Conservation (phyloP, 23 red algal genomes). For the Pyropia yezoensis region DNA sequence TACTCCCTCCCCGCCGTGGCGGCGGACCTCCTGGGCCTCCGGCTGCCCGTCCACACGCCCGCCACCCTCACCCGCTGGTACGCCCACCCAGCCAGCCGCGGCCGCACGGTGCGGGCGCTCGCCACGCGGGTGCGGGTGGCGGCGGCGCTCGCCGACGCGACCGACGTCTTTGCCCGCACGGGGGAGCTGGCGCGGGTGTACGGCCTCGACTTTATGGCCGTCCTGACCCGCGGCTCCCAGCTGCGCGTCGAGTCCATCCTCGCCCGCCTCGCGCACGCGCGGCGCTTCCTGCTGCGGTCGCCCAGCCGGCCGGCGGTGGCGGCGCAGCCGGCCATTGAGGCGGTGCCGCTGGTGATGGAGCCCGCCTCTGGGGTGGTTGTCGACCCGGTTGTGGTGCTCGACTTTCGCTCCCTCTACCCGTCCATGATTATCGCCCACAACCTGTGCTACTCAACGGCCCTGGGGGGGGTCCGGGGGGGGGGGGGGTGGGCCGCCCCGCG, state of each 20-base stretch:
- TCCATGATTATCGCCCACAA: conserved; percentile 99
- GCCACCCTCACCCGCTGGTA: conserved; percentile 46
- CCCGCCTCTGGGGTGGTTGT: conserved; percentile 52
- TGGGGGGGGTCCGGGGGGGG: conserved; percentile 55
- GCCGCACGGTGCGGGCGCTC: conserved; percentile 29
- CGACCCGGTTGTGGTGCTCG: conserved; percentile 83
- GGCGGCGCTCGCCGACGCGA: conserved; percentile 47
- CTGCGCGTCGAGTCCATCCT: conserved; percentile 91
- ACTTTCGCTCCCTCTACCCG: conserved; percentile 97
- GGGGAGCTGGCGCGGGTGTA: conserved; percentile 88
- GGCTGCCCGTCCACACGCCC: conserved; percentile 42
- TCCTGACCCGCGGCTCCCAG: conserved; percentile 85
- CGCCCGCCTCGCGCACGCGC: conserved; percentile 48
- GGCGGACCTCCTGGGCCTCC: conserved; percentile 56
- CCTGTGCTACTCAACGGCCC: conserved; percentile 87
- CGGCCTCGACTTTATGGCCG: conserved; percentile 90
- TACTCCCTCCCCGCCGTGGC: conserved; percentile 61
- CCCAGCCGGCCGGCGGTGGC: conserved; percentile 57
- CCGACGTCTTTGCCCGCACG: conserved; percentile 64
- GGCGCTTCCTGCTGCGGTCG: conserved; percentile 56
- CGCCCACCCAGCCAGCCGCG: not conserved
- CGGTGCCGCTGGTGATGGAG: conserved; percentile 93
- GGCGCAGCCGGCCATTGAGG: conserved; percentile 78
- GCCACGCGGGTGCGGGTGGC: conserved; percentile 14
- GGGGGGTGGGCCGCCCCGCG: conserved; percentile 27